These are phyloP conservation scores for Aspergillus olivimuriae DNA, from an alignment of 495 filamentous ascomycete genomes.

Conservation along the genomic window DNA sequence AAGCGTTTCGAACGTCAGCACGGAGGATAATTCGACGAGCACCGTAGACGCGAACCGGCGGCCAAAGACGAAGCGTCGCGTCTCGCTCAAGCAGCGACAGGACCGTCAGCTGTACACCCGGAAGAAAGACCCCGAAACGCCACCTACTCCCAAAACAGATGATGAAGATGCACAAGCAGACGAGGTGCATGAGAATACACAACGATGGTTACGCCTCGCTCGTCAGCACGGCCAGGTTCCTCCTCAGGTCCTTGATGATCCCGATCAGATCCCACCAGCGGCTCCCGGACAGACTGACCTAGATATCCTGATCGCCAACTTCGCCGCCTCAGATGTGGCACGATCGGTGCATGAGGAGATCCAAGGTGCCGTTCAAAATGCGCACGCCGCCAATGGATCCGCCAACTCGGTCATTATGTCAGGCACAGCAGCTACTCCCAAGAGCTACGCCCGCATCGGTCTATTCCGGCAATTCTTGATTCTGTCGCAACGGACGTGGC, in stretches of 20 bases:
- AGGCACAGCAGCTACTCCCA: constrained; percentile 44
- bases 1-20: constrained; percentile 64
- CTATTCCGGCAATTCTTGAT: constrained; percentile 78
- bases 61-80: constrained; percentile 59
- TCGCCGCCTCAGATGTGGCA: constrained; percentile 72
- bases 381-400: constrained; percentile 63
- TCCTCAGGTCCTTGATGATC: constrained; percentile 61
- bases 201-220: constrained; percentile 64
- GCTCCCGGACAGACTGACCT: constrained; percentile 65
- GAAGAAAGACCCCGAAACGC: constrained; percentile 55
- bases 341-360: constrained; percentile 77
- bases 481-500: constrained; percentile 87
- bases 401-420: constrained; percentile 52
- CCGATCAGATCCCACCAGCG: constrained; percentile 69
- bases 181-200: constrained; percentile 49
- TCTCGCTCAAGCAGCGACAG: constrained; percentile 75
- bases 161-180: constrained; percentile 64
- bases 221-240: constrained; percentile 56
- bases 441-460: constrained; percentile 76
- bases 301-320: constrained; percentile 71
- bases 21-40: constrained; percentile 52
- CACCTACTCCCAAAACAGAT: constrained; percentile 55
- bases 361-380: constrained; percentile 50
- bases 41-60: constrained; percentile 52
- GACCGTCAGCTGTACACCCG: constrained; percentile 87